Conservation (phyloP, 805 yeast genomes). For the Clavispora fructus region DNA sequence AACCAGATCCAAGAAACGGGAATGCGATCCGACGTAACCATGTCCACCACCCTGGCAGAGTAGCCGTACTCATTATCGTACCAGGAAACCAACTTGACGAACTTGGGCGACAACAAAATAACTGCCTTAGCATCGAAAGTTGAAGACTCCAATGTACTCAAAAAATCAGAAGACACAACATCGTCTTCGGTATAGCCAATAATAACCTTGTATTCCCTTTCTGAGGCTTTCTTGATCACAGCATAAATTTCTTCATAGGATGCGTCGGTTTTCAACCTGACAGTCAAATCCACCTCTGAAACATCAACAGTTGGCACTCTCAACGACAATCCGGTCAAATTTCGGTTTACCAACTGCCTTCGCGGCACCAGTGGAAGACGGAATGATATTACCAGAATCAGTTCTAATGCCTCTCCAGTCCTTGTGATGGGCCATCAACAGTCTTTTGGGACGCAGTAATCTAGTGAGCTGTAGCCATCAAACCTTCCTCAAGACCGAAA, state of each 20-base stretch:
- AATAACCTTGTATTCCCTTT: constrained; percentile 29
- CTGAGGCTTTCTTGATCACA: constrained; percentile 25
- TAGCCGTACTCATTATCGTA: constrained; percentile 34
- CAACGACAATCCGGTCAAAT: too few species aligned
- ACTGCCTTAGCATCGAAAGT: too few species aligned
- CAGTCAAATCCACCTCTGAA: too few species aligned
- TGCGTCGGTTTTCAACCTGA: too few species aligned
- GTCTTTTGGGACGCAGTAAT: constrained; percentile 23
- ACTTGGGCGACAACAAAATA: constrained; percentile 30
- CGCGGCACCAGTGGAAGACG: constrained; percentile 25
- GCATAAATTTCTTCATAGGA: constrained; percentile 8
- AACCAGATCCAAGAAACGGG: too few species aligned
- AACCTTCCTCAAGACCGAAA: constrained; percentile 31
- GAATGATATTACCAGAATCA: constrained; percentile 4
- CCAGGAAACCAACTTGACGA: constrained; percentile 31
- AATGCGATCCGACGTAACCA: constrained; percentile 3
- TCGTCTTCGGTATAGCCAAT: constrained; percentile 30
- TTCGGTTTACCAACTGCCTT: too few species aligned
- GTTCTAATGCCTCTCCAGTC: constrained; percentile 13
- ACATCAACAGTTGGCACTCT: too few species aligned
- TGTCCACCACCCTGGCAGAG: constrained; percentile 33
- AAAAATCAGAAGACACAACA: constrained; percentile 24
- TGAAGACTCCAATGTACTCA: too few species aligned
- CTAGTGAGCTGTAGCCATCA: constrained; percentile 29
- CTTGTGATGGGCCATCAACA: constrained; percentile 30